A percentile compares a stretch with the other conserved stretches of the same genome.
Evolutionary conservation across 208 protist genomes (phyloP).

Genomic region (Trypanosoma cruzi): DNA sequence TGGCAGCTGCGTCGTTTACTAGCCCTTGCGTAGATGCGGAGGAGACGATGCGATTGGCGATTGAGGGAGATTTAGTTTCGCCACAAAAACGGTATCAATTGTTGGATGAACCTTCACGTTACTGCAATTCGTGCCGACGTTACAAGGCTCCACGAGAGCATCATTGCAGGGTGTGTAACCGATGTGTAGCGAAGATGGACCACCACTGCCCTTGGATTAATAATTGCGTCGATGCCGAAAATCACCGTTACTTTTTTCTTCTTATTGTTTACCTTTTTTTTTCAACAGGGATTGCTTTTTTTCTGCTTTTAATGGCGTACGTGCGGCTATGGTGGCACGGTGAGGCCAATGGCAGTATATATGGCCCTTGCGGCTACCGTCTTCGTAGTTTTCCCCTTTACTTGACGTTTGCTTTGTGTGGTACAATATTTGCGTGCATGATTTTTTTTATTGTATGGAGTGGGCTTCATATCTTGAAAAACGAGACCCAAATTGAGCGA

Average conservation of each 20-base stretch:
- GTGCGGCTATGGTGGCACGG: conserved; percentile 4
- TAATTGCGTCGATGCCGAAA: conserved; percentile 86
- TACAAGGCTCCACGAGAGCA: conserved; percentile 88
- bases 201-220: conserved; percentile 94
- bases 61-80: conserved; percentile 32
- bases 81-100: conserved; percentile 36
- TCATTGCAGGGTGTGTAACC: conserved; percentile 80
- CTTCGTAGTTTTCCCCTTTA: conserved; percentile 29
- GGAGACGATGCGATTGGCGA: conserved; percentile 46
- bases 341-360: conserved; percentile 24
- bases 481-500: conserved; percentile 70
- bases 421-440: conserved; percentile 55
- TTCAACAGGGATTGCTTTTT: conserved; percentile 29
- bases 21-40: conserved; percentile 15
- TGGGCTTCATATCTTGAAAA: conserved; percentile 33
- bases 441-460: conserved; percentile 47
- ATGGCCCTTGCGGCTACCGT: conserved; percentile 25
- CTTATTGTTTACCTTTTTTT: conserved; percentile 66
- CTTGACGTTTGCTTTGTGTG: conserved; percentile 34
- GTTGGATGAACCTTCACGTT: conserved; percentile 65
- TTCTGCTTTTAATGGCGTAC: conserved; percentile 36
- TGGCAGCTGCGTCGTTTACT: conserved; percentile 52
- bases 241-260: conserved; percentile 82
- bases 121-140: conserved; percentile 63
- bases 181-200: conserved; percentile 85